Evolutionary conservation across 768 basidiomycete genomes (phyloP), one percentile per base, ranked within the genome.

Genomic region (Boletus rufocinnamomeus): DNA sequence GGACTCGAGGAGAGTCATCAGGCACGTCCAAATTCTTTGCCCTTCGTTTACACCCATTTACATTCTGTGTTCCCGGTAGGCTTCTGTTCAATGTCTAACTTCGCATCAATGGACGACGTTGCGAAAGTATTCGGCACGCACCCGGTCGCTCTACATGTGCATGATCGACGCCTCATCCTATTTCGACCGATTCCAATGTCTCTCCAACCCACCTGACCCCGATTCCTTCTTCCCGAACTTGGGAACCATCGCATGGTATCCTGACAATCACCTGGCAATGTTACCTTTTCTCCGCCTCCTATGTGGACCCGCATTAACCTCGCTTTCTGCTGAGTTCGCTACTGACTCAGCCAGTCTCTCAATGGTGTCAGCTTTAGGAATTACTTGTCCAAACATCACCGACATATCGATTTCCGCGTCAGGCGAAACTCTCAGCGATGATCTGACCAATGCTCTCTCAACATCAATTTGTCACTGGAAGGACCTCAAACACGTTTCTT

Each of bases 201-300:
- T 70, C 49, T 58, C 60, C 10, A 46, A 47, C 38, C 66, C 59
- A 10, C 68, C 61, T 4, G 47, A 60, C 9, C 41, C 48, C 7
- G 43, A 44, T 6, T 38, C 59, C 21, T 68, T 70, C 46, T 72
- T 72, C 30, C 66, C 63, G 0, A 70, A 64, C 50, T 27, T 70
- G n/a, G 61, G 28, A 4, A 58, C 58, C 30, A 41, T 72, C 25
- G 60, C 52, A 14, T 70, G 69, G 69, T 70, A 57, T 43, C 65
- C 68, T 16, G 49, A 58, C 37, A 54, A 61, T 25, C 68, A 71
- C 50, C 34, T 58, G 2, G 14, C 47, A 32, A 65, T 61, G 59
- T 50, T 65, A 2, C 70, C 63, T 27, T 61, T 69, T 44, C 35
- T 69, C 30, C 68, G 61, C 23, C 60, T 69, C 30, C 21, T 69